A percentile compares a stretch with the other conserved stretches of the same genome.
phyloP scores from a whole-genome alignment of 2,329 filamentous ascomycete genomes.

The Cordyceps javanica region DNA sequence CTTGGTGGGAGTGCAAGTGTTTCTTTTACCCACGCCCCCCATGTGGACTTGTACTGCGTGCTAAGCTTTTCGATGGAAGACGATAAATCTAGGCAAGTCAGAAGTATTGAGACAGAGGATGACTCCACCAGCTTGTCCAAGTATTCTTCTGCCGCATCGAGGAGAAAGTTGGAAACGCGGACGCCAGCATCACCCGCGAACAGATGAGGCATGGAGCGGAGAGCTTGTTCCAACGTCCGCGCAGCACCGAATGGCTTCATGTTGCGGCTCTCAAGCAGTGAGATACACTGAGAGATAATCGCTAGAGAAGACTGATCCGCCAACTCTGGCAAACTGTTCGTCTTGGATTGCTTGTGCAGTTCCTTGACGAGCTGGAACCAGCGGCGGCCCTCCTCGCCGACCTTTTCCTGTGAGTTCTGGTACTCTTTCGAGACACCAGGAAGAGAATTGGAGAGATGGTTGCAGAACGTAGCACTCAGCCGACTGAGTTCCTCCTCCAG shows the following conservation, averaged over 20 bases:
- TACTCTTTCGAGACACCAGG: conserved; percentile 79
- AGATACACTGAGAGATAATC: conserved; percentile 29
- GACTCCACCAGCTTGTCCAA: conserved; percentile 57
- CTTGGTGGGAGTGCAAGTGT: conserved; percentile 30
- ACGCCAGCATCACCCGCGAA: conserved; percentile 28
- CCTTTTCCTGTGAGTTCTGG: conserved; percentile 60
- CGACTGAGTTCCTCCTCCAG: conserved; percentile 56
- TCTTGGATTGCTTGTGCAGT: conserved; percentile 29
- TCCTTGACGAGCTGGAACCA: conserved; percentile 56
- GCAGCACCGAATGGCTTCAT: conserved; percentile 54
- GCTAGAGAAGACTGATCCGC: conserved; percentile 24
- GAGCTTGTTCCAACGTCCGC: conserved; percentile 34
- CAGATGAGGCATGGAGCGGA: conserved; percentile 34
- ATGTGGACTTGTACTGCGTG: conserved; percentile 34
- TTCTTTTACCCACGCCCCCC: conserved; percentile 37
- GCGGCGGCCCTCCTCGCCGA: conserved; percentile 60
- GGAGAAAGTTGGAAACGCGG: conserved; percentile 38
- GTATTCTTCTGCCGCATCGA: conserved; percentile 46
- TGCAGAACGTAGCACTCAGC: conserved; percentile 55
- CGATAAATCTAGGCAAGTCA: conserved; percentile 57
- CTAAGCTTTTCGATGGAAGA: conserved; percentile 36
- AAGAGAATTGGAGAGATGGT: conserved; percentile 64
- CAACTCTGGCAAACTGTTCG: conserved; percentile 22
- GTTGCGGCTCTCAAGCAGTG: conserved; percentile 43
- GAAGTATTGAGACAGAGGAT: conserved; percentile 59